These are phyloP conservation scores for Hypoxylon lienhwacheense DNA, from an alignment of 495 filamentous ascomycete genomes.

Conservation along the genomic window DNA sequence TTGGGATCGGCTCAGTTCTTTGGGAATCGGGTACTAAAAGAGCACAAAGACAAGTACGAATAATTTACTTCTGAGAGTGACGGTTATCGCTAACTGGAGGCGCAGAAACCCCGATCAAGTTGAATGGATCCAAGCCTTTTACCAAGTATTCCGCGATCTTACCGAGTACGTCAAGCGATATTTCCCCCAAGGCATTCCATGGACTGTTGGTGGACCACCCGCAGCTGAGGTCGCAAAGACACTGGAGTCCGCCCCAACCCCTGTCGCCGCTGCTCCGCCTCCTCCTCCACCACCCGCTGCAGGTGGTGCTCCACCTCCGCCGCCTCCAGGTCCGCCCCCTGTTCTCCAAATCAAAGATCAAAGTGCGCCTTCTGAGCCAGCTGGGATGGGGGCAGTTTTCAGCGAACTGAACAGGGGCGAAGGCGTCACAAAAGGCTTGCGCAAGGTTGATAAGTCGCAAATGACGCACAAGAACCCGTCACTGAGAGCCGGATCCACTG, in stretches of 20 bases:
- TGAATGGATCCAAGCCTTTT: constrained; percentile 86
- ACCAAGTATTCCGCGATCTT: constrained; percentile 80
- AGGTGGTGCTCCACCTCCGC: constrained; percentile 69
- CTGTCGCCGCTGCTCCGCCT: constrained; percentile 38
- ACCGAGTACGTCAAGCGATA: constrained; percentile 78
- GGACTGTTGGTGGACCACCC: constrained; percentile 82
- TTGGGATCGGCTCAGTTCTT: constrained; percentile 82
- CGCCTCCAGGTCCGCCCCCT: constrained; percentile 63
- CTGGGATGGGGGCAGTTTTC: constrained; percentile 77
- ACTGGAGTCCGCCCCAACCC: constrained; percentile 42
- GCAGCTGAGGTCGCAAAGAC: constrained; percentile 66
- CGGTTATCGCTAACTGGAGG: constrained; percentile 2
- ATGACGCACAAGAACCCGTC: constrained; percentile 99
- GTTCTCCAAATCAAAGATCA: constrained; percentile 53
- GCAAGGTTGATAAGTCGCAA: constrained; percentile 88
- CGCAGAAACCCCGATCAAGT: constrained; percentile 72
- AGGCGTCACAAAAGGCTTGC: constrained; percentile 78
- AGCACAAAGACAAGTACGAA: constrained; percentile 85
- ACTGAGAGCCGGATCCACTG: constrained; percentile 71
- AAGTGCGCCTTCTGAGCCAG: constrained; percentile 34
- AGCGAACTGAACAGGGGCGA: constrained; percentile 86
- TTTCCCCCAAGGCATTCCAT: constrained; percentile 75
- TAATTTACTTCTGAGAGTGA: neutral
- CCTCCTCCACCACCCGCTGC: constrained; percentile 59
- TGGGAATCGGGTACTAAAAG: constrained; percentile 86